A percentile compares a stretch with the other conserved stretches of the same genome.
Evolutionary conservation across 768 basidiomycete species (phyloP).

Genomic region (Leucocoprinus leucothites): DNA sequence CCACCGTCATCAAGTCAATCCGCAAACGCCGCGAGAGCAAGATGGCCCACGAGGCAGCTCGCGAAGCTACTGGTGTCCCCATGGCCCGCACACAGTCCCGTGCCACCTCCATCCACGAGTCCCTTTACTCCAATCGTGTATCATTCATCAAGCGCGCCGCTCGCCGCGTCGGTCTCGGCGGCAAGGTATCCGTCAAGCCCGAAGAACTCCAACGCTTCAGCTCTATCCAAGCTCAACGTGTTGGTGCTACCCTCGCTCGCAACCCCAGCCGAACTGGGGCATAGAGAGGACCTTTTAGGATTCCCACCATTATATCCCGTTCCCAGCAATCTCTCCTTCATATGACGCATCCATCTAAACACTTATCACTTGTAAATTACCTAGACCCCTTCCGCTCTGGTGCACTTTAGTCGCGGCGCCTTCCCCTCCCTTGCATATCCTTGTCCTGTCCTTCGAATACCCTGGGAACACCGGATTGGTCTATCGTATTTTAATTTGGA

Average conservation of each 20-base stretch:
- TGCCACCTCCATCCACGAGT: constrained; percentile 89
- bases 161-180: constrained; percentile 84
- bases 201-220: constrained; percentile 84
- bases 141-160: constrained; percentile 86
- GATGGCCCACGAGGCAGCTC: constrained; percentile 29
- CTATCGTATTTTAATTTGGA: constrained; percentile 7
- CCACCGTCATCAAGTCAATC: constrained; percentile 81
- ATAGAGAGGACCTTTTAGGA: constrained; percentile 2
- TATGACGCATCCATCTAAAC: constrained; percentile 10
- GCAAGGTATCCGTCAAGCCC: constrained; percentile 71
- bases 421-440: constrained; percentile 8
- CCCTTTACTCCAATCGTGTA: constrained; percentile 93
- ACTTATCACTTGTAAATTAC: constrained; percentile 6
- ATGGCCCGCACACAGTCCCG: constrained; percentile 88
- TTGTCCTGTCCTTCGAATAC: constrained; percentile 11
- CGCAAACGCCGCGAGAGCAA: constrained; percentile 61
- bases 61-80: constrained; percentile 49
- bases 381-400: constrained; percentile 5
- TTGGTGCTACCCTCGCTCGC: constrained; percentile 73
- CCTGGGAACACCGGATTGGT: constrained; percentile 12
- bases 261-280: constrained; percentile 46
- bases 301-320: background rate
- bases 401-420: constrained; percentile 1
- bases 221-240: constrained; percentile 77
- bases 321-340: constrained; percentile 8